Conservation (phyloP, 2,329 filamentous ascomycete species). For the Phyllosticta citribraziliensis region DNA sequence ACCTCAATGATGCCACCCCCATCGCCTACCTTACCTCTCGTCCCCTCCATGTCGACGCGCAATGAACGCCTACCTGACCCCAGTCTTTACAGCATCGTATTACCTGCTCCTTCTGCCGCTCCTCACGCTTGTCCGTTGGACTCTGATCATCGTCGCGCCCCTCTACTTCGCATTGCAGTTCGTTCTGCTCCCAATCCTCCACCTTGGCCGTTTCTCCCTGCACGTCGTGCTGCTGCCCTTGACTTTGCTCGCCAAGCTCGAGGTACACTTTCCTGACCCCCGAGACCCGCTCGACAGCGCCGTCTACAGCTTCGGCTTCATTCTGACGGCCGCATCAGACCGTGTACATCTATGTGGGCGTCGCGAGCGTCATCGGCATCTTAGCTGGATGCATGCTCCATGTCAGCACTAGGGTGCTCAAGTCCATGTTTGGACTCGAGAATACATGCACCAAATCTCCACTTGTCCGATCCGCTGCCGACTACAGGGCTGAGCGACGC, state of each 20-base stretch:
- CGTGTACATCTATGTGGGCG: slow-evolving; percentile 50
- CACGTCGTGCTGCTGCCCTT: slow-evolving; percentile 39
- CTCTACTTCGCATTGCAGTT: slow-evolving; percentile 39
- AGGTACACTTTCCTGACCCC: slow-evolving; percentile 35
- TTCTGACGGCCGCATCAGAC: slow-evolving; percentile 23
- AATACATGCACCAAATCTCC: neutral
- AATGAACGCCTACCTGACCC: slow-evolving; percentile 24
- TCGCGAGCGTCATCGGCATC: slow-evolving; percentile 59
- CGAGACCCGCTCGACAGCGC: neutral
- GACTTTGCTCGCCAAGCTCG: slow-evolving; percentile 42
- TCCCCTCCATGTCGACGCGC: neutral
- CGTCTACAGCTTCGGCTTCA: neutral
- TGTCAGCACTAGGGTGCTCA: slow-evolving; percentile 44
- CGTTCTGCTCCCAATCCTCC: slow-evolving; percentile 41
- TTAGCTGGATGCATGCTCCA: slow-evolving; percentile 51
- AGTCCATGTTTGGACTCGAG: slow-evolving; percentile 2
- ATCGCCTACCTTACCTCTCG: no score
- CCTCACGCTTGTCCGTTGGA: slow-evolving; percentile 26
- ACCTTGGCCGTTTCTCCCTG: slow-evolving; percentile 35
- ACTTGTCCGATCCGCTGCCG: slow-evolving; percentile 14
- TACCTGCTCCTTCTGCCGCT: slow-evolving; percentile 31
- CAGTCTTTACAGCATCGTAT: slow-evolving; percentile 23
- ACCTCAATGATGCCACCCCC: neutral
- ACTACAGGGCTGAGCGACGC: slow-evolving; percentile 22
- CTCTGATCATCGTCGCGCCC: slow-evolving; percentile 35